Conservation (phyloP, 2,329 filamentous ascomycete genomes). For the Ascochyta clinopodiicola region DNA sequence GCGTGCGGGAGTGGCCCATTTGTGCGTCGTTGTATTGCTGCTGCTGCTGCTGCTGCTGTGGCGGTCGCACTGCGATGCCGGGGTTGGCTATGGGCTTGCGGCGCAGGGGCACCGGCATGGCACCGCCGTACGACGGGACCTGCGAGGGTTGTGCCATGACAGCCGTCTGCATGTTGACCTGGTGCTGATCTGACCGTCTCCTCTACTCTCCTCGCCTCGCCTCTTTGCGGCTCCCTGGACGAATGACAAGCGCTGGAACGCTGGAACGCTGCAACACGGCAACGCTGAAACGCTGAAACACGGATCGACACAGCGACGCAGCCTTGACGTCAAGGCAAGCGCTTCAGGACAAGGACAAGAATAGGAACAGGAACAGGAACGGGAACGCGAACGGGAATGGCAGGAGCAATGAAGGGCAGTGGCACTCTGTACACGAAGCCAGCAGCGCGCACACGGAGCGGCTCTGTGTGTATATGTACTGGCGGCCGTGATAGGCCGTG, state of each 20-base stretch:
- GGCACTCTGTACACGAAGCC: conserved; percentile 10
- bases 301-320: conserved; percentile 27
- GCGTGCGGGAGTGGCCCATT: conserved; percentile 44
- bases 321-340: conserved; percentile 34
- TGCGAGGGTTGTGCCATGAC: conserved; percentile 35
- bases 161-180: conserved; percentile 34
- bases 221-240: too few relatives aligned
- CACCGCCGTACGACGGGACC: conserved; percentile 32
- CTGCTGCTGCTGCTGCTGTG: conserved; percentile 24
- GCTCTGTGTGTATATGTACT: conserved; percentile 29
- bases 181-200: neutral
- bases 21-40: conserved; percentile 32
- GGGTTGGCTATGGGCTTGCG: conserved; percentile 46
- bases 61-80: conserved; percentile 40
- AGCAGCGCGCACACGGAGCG: conserved; percentile 9
- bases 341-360: conserved; percentile 19
- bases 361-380: too few relatives aligned
- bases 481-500: conserved; percentile 19
- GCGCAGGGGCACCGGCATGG: conserved; percentile 35
- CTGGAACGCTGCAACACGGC: too few relatives aligned
- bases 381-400: conserved; percentile 5
- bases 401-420: conserved; percentile 15
- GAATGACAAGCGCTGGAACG: too few relatives aligned
- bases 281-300: conserved; percentile 27
- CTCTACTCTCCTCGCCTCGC: neutral